Conservation (phyloP, 345 rosid genomes). For the Melaleuca alternifolia region DNA sequence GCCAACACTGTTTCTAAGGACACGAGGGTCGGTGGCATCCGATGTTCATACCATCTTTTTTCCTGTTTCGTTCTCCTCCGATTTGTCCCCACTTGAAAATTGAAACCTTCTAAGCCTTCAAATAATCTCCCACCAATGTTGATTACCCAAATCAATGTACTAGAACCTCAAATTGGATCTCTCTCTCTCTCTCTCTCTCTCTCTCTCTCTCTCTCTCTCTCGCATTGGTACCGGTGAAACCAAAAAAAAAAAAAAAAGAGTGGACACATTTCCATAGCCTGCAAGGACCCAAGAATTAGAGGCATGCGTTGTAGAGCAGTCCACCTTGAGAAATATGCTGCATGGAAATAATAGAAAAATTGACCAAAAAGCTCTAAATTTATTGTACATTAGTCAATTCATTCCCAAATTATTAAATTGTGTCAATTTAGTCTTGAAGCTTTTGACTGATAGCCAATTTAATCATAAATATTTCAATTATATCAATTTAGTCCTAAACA, state of each 20-base stretch:
- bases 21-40: not conserved
- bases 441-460: too few species aligned
- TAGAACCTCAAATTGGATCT: not conserved
- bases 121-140: not conserved
- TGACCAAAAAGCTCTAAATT: too few species aligned
- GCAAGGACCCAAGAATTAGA: not conserved
- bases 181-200: not conserved
- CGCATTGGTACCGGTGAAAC: not conserved
- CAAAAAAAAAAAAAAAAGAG: not conserved
- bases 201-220: not conserved
- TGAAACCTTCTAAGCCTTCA: not conserved
- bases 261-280: not conserved
- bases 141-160: not conserved
- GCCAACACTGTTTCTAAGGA: not conserved
- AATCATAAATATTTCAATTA: too few species aligned
- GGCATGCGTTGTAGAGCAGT: not conserved
- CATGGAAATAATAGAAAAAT: not conserved
- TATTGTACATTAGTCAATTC: too few species aligned
- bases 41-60: not conserved
- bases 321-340: not conserved
- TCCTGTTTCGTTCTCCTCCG: not conserved
- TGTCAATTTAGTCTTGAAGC: too few species aligned
- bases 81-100: not conserved
- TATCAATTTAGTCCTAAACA: too few species aligned
- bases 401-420: too few species aligned